Conservation (phyloP, 148 eudicot species). For the Hydrangea macrophylla region DNA sequence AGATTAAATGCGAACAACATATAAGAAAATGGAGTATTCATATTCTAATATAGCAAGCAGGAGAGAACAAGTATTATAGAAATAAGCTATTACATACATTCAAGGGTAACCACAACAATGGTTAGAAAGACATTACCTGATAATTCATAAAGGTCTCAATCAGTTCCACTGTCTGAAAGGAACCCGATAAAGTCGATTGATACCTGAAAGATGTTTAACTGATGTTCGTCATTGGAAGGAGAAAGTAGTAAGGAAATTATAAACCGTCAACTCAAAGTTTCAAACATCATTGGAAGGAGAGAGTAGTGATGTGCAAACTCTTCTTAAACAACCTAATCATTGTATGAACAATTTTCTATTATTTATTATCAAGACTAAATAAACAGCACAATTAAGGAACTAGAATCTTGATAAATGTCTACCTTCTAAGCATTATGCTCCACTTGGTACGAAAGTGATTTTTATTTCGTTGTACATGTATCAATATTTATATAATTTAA, state of each 20-base stretch:
- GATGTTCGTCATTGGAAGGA: neutral
- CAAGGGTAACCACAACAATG: neutral
- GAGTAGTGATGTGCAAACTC: too few relatives aligned
- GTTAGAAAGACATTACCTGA: slow-evolving; percentile 47
- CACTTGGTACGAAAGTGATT: too few relatives aligned
- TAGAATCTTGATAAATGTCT: neutral
- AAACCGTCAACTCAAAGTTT: neutral
- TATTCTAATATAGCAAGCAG: too few relatives aligned
- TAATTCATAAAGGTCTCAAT: slow-evolving; percentile 98
- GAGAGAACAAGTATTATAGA: neutral
- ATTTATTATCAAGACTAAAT: too few relatives aligned
- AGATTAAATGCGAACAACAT: neutral
- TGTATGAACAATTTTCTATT: too few relatives aligned
- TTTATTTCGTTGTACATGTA: too few relatives aligned
- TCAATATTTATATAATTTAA: too few relatives aligned
- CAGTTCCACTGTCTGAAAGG: slow-evolving; percentile 83
- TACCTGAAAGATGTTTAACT: slow-evolving; percentile 49
- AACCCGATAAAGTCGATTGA: slow-evolving; percentile 85
- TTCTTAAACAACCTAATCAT: neutral
- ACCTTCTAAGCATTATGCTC: neutral
- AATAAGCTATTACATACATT: neutral
- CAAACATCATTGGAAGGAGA: too few relatives aligned
- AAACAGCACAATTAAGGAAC: neutral
- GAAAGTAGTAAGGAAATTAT: neutral
- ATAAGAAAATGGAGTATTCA: too few relatives aligned